Base-by-base conservation (phyloP, 2,329 filamentous ascomycete genomes). In the Zopfia rhizophila region DNA sequence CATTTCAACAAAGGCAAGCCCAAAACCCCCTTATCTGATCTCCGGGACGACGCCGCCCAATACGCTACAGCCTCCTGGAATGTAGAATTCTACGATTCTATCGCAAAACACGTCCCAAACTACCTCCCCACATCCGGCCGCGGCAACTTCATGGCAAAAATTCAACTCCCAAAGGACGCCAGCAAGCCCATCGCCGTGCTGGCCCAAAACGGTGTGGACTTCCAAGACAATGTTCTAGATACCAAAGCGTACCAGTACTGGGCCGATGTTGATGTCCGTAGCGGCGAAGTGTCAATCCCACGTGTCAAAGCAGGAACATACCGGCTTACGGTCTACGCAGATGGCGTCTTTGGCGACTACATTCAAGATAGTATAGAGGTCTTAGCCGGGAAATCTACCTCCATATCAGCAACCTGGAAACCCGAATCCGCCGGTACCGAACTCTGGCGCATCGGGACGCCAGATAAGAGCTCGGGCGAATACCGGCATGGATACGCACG, bases 191-290 rank as follows among this genome's bases (percentile, higher is more conserved):
- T 87, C 11, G 82, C 83, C 0, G 75, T 87, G 6, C 73, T 87
- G 2, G 73, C 81, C 1, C 74, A 76, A 35, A 76, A 74, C 38
- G 77, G 77, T 0, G 70, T 77, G 10, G 78, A 83, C 52, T 83
- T 80, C 60, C 82, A 86, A 65, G 82, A 85, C 51, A 85, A 87
- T 46, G 80, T 77, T 0, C 69, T 78, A 5, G 78, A 84, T 41
- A 67, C 74, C 3, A 72, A 72, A n/a, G 78, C 82, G 0, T 82
- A 83, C 41, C 84, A 87, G 60, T 87, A 87, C 69, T 87, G 84
- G 84, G 75, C 73, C 0, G 48, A 65, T 12, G 41, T 67, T 8
- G 76, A 82, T 12, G 69, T 77, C 30, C 30, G 63, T 1, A 48
- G 48, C 3, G 83, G 83, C 2, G 63, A 66, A 4, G 80, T 83